Conservation (phyloP, 495 filamentous ascomycete species). For the Penicillium pancosmium region DNA sequence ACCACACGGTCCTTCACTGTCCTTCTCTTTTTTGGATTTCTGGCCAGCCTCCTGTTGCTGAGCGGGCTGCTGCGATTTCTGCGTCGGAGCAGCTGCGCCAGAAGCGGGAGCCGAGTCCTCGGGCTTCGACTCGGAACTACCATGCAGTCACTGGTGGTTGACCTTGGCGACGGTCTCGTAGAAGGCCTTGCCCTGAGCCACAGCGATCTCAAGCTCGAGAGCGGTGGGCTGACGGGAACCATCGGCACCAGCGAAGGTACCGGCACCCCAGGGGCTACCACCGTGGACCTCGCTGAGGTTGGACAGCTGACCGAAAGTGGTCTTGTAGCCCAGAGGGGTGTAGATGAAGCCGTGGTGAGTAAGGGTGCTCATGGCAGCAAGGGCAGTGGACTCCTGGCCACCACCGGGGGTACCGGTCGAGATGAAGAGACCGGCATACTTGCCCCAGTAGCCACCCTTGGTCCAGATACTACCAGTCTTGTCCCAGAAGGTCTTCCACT, state of each 20-base stretch:
- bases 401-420: constrained; percentile 80
- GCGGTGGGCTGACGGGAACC: constrained; percentile 79
- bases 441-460: constrained; percentile 78
- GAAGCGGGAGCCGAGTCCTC: constrained; percentile 32
- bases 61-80: constrained; percentile 25
- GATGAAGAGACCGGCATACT: constrained; percentile 91
- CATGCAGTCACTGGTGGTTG: constrained; percentile 88
- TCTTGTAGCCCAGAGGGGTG: constrained; percentile 91
- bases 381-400: constrained; percentile 88
- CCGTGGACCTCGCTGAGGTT: constrained; percentile 79
- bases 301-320: constrained; percentile 66
- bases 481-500: constrained; percentile 95
- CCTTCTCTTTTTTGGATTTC: constrained; percentile 37
- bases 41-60: constrained; percentile 33
- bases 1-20: constrained; percentile 66
- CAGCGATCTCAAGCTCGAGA: constrained; percentile 77
- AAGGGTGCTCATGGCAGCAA: constrained; percentile 84
- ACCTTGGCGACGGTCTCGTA: constrained; percentile 76
- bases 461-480: constrained; percentile 74
- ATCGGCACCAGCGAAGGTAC: constrained; percentile 78
- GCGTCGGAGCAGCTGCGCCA: constrained; percentile 18
- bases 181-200: constrained; percentile 82
- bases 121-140: constrained; percentile 43
- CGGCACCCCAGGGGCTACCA: constrained; percentile 90
- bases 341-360: constrained; percentile 95